phyloP scores from a whole-genome alignment of 306 rosid genomes.

The Lagenaria siceraria region DNA sequence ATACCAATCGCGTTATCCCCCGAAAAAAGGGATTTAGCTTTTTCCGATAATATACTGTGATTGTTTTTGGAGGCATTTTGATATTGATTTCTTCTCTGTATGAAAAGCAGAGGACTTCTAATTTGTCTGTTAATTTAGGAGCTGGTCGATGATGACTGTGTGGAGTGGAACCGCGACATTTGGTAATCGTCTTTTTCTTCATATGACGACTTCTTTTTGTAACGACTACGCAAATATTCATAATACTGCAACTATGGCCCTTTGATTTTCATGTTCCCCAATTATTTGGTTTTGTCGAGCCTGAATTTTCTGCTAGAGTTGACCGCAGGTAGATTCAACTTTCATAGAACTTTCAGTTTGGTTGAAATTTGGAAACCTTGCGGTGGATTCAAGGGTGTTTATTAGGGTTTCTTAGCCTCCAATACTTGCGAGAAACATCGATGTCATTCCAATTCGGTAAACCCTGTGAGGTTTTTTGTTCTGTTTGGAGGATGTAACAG shows the following conservation, averaged over 20 bases:
- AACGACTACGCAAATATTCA: too few relatives aligned
- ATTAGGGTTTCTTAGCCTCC: conserved; percentile 1
- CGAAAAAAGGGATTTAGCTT: too few relatives aligned
- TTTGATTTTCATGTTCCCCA: not conserved
- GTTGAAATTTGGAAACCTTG: not conserved
- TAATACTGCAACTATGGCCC: not conserved
- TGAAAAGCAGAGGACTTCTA: not conserved
- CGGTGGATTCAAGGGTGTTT: not conserved
- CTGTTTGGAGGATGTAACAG: not conserved
- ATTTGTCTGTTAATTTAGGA: not conserved
- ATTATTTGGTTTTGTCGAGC: not conserved
- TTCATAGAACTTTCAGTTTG: not conserved
- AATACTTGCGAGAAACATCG: not conserved
- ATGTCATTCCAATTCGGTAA: not conserved
- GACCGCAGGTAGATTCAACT: not conserved
- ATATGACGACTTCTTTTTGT: not conserved
- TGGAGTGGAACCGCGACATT: not conserved
- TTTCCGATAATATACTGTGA: not conserved
- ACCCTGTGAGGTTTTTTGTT: not conserved
- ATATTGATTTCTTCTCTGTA: not conserved
- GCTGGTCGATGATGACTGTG: not conserved
- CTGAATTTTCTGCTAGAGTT: not conserved
- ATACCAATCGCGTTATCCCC: too few relatives aligned
- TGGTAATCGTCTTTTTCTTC: conserved; percentile 2
- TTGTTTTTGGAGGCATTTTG: not conserved